Evolutionary conservation across 768 basidiomycete genomes (phyloP).

Genomic region (Tricholoma terreum): DNA sequence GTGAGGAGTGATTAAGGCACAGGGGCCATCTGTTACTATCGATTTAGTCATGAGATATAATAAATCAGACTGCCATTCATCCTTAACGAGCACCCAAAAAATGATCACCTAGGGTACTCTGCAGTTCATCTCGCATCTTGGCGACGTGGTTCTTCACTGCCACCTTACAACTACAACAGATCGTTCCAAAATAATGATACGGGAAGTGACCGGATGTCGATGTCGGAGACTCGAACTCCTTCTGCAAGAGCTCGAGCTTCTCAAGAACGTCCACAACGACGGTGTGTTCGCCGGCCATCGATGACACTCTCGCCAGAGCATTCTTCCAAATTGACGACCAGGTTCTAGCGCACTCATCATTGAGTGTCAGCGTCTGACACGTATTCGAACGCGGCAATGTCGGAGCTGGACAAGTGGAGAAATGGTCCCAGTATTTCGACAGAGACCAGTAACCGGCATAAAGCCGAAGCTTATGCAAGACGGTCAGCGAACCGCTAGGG

Average conservation of each 20-base stretch:
- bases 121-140: neutral
- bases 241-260: neutral
- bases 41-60: too few species aligned
- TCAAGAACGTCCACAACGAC: neutral
- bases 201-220: neutral
- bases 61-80: neutral
- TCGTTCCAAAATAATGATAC: neutral
- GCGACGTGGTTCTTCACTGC: neutral
- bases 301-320: neutral
- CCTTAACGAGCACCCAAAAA: neutral
- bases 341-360: neutral
- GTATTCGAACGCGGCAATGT: neutral
- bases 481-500: neutral
- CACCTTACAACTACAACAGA: neutral
- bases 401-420: neutral
- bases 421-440: conserved; percentile 1
- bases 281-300: neutral
- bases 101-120: neutral
- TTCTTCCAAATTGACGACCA: neutral
- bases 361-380: neutral
- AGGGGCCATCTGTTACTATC: too few species aligned
- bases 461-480: neutral
- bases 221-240: neutral
- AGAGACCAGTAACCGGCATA: conserved; percentile 2
- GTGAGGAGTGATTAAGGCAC: too few species aligned